These are phyloP conservation scores for Podospora tetraspora DNA, from an alignment of 495 filamentous ascomycete species.

Conservation along the genomic window DNA sequence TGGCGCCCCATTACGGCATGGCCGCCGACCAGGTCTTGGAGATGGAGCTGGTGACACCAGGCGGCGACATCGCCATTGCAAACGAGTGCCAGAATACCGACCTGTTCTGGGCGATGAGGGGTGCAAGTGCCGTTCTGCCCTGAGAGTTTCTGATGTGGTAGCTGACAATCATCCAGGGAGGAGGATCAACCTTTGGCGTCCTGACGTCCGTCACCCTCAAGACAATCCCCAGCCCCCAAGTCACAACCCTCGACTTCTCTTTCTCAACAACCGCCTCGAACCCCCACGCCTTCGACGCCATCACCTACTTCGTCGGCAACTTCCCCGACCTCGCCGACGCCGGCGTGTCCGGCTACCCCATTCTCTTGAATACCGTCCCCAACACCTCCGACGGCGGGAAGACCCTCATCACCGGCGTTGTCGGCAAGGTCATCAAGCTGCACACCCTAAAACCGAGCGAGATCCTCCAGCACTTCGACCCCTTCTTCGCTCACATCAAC, in stretches of 20 bases:
- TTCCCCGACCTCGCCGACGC: constrained; percentile 31
- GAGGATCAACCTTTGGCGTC: constrained; percentile 58
- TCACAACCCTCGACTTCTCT: constrained; percentile 21
- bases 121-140: constrained; percentile 19
- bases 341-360: constrained; percentile 35
- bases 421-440: constrained; percentile 21
- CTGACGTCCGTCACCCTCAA: constrained; percentile 49
- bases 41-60: constrained; percentile 53
- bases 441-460: constrained; percentile 28
- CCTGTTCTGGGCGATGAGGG: constrained; percentile 61
- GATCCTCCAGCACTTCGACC: constrained; percentile 40
- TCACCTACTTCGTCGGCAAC: constrained; percentile 32
- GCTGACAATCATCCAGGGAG: constrained; percentile 36
- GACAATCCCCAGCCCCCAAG: constrained; percentile 28
- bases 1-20: constrained; percentile 52
- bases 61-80: constrained; percentile 45
- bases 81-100: constrained; percentile 52
- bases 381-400: constrained; percentile 12
- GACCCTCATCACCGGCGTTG: constrained; percentile 28
- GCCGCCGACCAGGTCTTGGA: constrained; percentile 57
- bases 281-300: constrained; percentile 22
- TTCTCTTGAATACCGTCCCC: constrained; percentile 23
- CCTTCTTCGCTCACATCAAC: constrained; percentile 30
- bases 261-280: constrained; percentile 11
- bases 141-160: background rate